Base-by-base conservation (phyloP, 2,329 filamentous ascomycete genomes). In the Colletotrichum australisinense region DNA sequence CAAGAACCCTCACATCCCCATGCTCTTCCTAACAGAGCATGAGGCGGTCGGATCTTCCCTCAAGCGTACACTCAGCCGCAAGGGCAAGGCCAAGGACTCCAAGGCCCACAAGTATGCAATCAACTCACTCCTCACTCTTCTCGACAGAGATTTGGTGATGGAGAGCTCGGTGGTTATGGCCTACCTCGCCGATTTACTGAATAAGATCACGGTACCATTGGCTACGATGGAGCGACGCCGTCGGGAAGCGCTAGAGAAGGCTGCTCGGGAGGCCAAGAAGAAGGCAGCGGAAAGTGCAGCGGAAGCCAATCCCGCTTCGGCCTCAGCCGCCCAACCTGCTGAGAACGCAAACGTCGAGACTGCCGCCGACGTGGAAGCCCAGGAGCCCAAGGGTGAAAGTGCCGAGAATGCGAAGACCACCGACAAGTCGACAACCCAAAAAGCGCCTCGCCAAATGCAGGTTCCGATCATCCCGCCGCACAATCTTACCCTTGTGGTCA, bases 131-230 rank as follows among this genome's bases (percentile, higher is more conserved):
- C 88, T 99, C 59, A 93, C 92, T 74, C 88, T 99, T 5, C 88
- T 99, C 26, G 97, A 98, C 80, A 93, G 97, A n/a, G 94, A 95
- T 76, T 87, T 98, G 74, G 95, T 99, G 76, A 97, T 98, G 85
- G 97, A 99, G 83, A 99, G 95, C 83, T 95, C 96, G n/a, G 89
- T 92, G 7, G 96, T 98, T 69, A 98, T 99, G 95, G 96, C 98
- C 78, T 93, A 95, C 75, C 88, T 99, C 30, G 97, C 97, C 2
- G 92, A 93, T 75, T 86, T 99, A 35, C 88, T 99, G 30, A 96
- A 95, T 81, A 93, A 93, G 76, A 95, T 98, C 69, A 99, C 97
- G 0, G 88, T 93, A 69, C 97, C 97, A 12, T 88, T 99, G 30
- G 94, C 94, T 75, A 91, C 93, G 38, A 86, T 97, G 28, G 91